These are phyloP conservation scores for Colletotrichum shisoi DNA, from an alignment of 2,329 filamentous ascomycete genomes.

Conservation along the genomic window DNA sequence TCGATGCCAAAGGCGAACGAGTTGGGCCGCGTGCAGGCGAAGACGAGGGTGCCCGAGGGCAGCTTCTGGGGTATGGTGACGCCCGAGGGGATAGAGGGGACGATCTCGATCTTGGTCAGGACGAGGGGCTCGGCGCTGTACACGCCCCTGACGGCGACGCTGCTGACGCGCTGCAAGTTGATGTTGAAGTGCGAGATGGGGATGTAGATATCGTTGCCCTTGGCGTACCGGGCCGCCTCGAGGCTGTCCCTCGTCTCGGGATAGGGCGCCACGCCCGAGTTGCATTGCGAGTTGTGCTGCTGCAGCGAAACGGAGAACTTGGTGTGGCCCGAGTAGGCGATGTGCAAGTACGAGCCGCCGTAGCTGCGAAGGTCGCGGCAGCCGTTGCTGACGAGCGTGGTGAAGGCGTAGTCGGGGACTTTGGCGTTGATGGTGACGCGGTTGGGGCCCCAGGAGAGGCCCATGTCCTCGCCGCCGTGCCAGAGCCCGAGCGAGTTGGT, in stretches of 20 bases:
- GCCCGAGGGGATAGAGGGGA: slow-evolving; percentile 59
- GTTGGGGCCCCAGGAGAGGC: slow-evolving; percentile 59
- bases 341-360: slow-evolving; percentile 68
- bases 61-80: slow-evolving; percentile 66
- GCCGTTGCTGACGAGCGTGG: slow-evolving; percentile 59
- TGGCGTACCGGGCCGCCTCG: slow-evolving; percentile 67
- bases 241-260: slow-evolving; percentile 74
- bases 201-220: slow-evolving; percentile 67
- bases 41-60: slow-evolving; percentile 66
- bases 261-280: slow-evolving; percentile 63
- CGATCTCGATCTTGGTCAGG: slow-evolving; percentile 68
- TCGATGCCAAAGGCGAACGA: slow-evolving; percentile 77
- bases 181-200: slow-evolving; percentile 72
- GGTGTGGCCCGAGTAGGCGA: slow-evolving; percentile 68
- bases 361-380: slow-evolving; percentile 63
- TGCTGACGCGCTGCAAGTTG: slow-evolving; percentile 63
- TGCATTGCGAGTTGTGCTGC: slow-evolving; percentile 70
- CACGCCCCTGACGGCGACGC: slow-evolving; percentile 71
- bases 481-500: slow-evolving; percentile 69
- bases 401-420: slow-evolving; percentile 63
- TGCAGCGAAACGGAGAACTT: slow-evolving; percentile 71
- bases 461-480: slow-evolving; percentile 71
- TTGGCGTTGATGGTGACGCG: slow-evolving; percentile 56
- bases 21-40: slow-evolving; percentile 72
- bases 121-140: slow-evolving; percentile 61